Evolutionary conservation across 495 filamentous ascomycete species (phyloP).

Genomic region (Aspergillus bertholletiae): DNA sequence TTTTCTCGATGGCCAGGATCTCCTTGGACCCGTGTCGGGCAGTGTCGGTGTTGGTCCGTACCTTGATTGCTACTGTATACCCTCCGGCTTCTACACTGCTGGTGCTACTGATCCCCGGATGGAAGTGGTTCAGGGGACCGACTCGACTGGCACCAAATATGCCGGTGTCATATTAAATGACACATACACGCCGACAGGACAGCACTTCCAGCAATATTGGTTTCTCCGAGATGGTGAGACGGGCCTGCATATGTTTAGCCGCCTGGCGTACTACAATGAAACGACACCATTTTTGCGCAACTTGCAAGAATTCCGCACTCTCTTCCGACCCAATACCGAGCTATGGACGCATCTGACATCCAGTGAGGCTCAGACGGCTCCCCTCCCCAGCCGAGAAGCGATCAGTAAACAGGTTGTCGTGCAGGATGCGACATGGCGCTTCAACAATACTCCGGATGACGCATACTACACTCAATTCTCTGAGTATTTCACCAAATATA

Average conservation of each 20-base stretch:
- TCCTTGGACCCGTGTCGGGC: constrained; percentile 43
- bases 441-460: constrained; percentile 48
- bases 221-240: constrained; percentile 54
- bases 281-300: constrained; percentile 50
- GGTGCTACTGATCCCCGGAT: constrained; percentile 42
- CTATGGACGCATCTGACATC: constrained; percentile 56
- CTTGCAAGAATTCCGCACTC: constrained; percentile 52
- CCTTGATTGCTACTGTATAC: constrained; percentile 57
- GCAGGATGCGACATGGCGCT: constrained; percentile 56
- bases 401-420: constrained; percentile 40
- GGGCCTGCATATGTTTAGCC: constrained; percentile 52
- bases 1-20: constrained; percentile 45
- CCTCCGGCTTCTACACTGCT: constrained; percentile 50
- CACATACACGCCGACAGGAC: constrained; percentile 47
- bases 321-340: constrained; percentile 51
- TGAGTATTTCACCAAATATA: constrained; percentile 59
- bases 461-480: constrained; percentile 47
- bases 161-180: constrained; percentile 51
- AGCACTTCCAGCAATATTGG: constrained; percentile 55
- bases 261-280: constrained; percentile 50
- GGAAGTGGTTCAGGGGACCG: constrained; percentile 45
- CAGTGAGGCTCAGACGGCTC: constrained; percentile 47
- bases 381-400: constrained; percentile 45
- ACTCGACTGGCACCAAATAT: constrained; percentile 43
- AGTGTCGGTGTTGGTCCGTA: constrained; percentile 49